phyloP scores from a whole-genome alignment of 495 filamentous ascomycete species.

The Penicillium atrosanguineum region DNA sequence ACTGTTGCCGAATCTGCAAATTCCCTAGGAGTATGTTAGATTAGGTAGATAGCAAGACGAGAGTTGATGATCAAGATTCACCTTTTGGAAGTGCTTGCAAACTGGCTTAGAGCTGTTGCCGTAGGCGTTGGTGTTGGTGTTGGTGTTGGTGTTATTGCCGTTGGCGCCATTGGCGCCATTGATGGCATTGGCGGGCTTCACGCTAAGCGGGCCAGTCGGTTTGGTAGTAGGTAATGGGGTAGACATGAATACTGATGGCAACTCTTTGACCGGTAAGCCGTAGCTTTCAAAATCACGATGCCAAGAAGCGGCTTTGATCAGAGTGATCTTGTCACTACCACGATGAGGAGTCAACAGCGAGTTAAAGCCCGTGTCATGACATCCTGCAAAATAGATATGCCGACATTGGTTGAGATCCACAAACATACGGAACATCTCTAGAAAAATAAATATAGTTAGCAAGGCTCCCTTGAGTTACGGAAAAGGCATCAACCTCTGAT shows the following conservation, averaged over 20 bases:
- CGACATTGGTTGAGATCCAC: constrained; percentile 61
- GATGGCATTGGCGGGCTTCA: constrained; percentile 6
- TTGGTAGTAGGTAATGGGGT: constrained; percentile 24
- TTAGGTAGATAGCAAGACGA: neutral
- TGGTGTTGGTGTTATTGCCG: too few relatives aligned
- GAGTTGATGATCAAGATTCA: neutral
- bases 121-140: constrained; percentile 8
- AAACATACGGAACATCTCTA: constrained; percentile 58
- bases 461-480: neutral
- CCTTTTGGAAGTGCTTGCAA: constrained; percentile 44
- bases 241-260: constrained; percentile 45
- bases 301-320: constrained; percentile 46
- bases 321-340: constrained; percentile 49
- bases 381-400: constrained; percentile 64
- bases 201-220: constrained; percentile 6
- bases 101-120: constrained; percentile 24
- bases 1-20: constrained; percentile 36
- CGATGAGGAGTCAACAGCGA: constrained; percentile 53
- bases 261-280: constrained; percentile 40
- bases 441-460: constrained; percentile 3
- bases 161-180: constrained; percentile 1
- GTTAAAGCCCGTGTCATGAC: constrained; percentile 60
- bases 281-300: constrained; percentile 35
- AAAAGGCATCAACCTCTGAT: constrained; percentile 46
- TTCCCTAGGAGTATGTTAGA: constrained; percentile 23